These are phyloP conservation scores for Zymoseptoria brevis DNA, from an alignment of 2,329 filamentous ascomycete species.

Conservation along the genomic window DNA sequence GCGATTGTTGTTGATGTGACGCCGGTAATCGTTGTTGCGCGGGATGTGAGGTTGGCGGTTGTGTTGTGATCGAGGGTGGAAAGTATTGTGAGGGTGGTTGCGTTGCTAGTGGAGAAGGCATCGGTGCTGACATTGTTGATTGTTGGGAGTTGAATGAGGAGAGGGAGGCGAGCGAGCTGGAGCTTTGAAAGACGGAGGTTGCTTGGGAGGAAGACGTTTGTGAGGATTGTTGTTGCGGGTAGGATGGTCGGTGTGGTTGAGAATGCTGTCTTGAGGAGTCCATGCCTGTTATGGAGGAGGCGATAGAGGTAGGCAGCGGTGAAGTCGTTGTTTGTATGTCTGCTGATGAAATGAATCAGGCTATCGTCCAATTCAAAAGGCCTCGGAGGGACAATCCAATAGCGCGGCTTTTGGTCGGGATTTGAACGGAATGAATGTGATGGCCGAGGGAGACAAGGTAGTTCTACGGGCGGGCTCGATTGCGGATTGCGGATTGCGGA, in stretches of 20 bases:
- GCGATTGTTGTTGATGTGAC: constrained; percentile 29
- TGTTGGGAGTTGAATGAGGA: constrained; percentile 25
- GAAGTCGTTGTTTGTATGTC: not conserved
- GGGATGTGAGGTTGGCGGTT: constrained; percentile 20
- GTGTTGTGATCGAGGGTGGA: constrained; percentile 15
- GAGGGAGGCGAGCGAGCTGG: constrained; percentile 36
- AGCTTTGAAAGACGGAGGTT: constrained; percentile 33
- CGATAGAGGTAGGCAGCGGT: not conserved
- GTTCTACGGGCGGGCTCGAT: not conserved
- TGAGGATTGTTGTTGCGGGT: constrained; percentile 22
- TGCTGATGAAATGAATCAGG: not conserved
- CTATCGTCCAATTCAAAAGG: not conserved
- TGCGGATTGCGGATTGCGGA: not conserved
- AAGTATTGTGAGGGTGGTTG: constrained; percentile 21
- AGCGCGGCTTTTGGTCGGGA: not conserved
- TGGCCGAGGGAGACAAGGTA: not conserved
- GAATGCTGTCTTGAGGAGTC: constrained; percentile 18
- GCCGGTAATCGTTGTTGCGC: constrained; percentile 16
- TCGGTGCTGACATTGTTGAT: constrained; percentile 27
- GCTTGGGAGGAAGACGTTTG: constrained; percentile 16
- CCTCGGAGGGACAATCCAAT: not conserved
- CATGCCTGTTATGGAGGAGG: constrained; percentile 4
- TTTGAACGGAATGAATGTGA: not conserved
- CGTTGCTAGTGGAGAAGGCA: constrained; percentile 26
- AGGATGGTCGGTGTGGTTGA: constrained; percentile 26